phyloP scores from a whole-genome alignment of 2,329 filamentous ascomycete species.

The Neofusicoccum laricinum region DNA sequence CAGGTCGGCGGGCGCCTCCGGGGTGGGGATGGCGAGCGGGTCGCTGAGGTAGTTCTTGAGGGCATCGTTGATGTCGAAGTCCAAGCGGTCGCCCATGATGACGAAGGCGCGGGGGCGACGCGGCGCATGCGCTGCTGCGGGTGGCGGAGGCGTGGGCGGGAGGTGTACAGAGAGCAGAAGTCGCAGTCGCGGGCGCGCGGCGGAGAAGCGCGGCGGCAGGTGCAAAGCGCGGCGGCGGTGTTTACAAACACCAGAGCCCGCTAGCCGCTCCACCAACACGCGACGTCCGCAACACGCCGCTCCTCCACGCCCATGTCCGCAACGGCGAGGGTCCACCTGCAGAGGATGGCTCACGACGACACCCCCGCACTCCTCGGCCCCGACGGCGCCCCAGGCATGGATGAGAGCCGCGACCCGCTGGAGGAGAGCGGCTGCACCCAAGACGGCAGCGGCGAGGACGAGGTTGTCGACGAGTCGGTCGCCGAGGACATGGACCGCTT shows the following conservation, averaged over 20 bases:
- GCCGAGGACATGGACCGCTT: constrained; percentile 76
- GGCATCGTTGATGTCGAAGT: constrained; percentile 94
- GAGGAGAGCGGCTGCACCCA: constrained; percentile 51
- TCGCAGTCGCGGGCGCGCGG: constrained; percentile 15
- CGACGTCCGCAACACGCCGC: not conserved
- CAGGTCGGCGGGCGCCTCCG: constrained; percentile 78
- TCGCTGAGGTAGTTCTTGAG: constrained; percentile 97
- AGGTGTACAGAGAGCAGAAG: constrained; percentile 23
- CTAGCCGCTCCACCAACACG: not conserved
- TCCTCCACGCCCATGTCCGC: not conserved
- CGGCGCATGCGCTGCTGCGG: constrained; percentile 21
- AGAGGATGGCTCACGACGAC: not conserved
- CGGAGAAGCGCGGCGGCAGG: constrained; percentile 18
- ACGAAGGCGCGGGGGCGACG: constrained; percentile 22
- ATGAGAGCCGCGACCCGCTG: constrained; percentile 48
- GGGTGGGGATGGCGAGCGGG: constrained; percentile 75
- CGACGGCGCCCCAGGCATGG: constrained; percentile 26
- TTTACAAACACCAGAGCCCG: constrained; percentile 10
- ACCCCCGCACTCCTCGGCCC: not conserved
- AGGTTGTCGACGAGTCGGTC: constrained; percentile 64
- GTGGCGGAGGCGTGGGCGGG: not conserved
- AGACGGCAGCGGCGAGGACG: constrained; percentile 47
- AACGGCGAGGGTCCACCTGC: not conserved
- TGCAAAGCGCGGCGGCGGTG: not conserved
- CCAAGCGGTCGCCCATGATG: constrained; percentile 65